Conservation (phyloP, 192 early-diverging fungal species). For the Rhizoclosmatium globosum region DNA sequence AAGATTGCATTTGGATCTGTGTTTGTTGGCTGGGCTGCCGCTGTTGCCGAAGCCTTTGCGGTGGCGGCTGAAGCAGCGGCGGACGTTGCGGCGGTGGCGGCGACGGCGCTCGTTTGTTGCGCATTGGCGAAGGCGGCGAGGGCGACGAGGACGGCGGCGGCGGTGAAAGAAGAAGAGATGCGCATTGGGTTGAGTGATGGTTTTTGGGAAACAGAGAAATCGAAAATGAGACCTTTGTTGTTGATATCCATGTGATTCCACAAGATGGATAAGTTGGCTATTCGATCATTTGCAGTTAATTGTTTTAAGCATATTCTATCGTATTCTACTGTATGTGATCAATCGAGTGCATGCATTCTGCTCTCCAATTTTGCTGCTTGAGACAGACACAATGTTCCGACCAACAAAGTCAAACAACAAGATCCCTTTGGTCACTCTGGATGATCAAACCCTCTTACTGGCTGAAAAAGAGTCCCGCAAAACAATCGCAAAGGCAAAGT, state of each 20-base stretch:
- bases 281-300: no score
- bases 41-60: neutral
- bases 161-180: neutral
- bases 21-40: neutral
- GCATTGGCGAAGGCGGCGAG: neutral
- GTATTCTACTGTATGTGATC: no score
- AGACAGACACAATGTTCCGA: conserved; percentile 1
- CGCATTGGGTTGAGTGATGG: no score
- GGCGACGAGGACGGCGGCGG: neutral
- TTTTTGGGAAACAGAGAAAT: no score
- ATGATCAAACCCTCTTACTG: conserved; percentile 18
- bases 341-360: no score
- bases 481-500: neutral
- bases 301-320: no score
- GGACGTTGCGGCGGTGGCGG: neutral
- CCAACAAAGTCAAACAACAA: neutral
- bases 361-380: no score
- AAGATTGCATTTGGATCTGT: neutral
- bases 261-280: no score
- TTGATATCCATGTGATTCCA: no score
- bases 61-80: neutral
- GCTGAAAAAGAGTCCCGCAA: conserved; percentile 14
- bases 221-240: no score
- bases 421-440: conserved; percentile 25
- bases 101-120: neutral